Evolutionary conservation across 2,329 filamentous ascomycete species (phyloP), one percentile per base, ranked within the genome.

Genomic region (Lanzia echinophila): DNA sequence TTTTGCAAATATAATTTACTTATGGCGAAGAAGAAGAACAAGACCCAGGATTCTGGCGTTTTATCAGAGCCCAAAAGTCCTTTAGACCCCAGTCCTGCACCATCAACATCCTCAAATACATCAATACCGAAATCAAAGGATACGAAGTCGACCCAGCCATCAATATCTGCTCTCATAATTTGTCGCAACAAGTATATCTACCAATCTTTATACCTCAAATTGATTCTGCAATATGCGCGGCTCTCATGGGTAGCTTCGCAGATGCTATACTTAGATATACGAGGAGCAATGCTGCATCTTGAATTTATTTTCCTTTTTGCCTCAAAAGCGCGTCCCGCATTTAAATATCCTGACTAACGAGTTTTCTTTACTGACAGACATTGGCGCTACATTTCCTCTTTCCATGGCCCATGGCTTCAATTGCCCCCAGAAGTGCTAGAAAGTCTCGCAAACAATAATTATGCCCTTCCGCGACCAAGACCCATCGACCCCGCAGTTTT

Each of bases 351-450:
- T n/a, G 8, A 49, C 33, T 45, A 28, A 39, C n/a, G 19, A 7
- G 20, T 38, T 53, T 13, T 28, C 22, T 38, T 53, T 13, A 17
- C 52, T 63, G 53, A 50, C 62, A 92, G 88, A 69, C 87, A 92
- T 72, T 92, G 88, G 88, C 81, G 84, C 59, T 89, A 90, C 69
- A 90, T 94, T 56, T 90, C 87, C 20, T 87, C 84, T 28, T 94
- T 88, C 65, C 85, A 91, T 66, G 89, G 88, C 22, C 84, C 87
- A 61, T 94, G 89, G 89, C 79, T 91, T 13, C 85, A 90, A 69
- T 75, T 92, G 54, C 86, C 88, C 19, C 79, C 83, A 58, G 88
- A 92, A 69, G 81, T 90, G 54, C 83, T 95, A 70, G 86, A 91
- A 68, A 83, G 80, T 47, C 79, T 94, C 48, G 88, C 88, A 52